Conservation (phyloP, 768 basidiomycete genomes). For the Chalciporus piperatus region DNA sequence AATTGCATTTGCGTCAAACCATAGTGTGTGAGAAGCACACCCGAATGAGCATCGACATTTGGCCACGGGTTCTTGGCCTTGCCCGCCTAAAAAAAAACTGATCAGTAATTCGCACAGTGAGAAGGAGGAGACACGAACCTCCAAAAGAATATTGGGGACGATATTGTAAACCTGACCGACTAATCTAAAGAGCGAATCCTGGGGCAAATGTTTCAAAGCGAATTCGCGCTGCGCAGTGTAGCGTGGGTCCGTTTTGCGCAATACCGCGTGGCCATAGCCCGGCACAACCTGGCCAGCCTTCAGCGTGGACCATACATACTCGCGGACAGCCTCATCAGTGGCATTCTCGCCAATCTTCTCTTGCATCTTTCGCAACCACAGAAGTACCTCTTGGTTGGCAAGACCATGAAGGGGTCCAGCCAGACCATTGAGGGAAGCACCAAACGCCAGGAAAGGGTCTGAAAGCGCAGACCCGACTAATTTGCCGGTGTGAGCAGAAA, state of each 20-base stretch:
- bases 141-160: slow-evolving; percentile 86
- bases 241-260: slow-evolving; percentile 90
- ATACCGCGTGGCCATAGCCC: slow-evolving; percentile 84
- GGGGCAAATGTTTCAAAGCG: slow-evolving; percentile 77
- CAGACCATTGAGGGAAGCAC: slow-evolving; percentile 91
- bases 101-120: background rate
- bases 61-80: slow-evolving; percentile 96
- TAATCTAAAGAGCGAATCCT: slow-evolving; percentile 91
- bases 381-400: slow-evolving; percentile 94
- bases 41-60: slow-evolving; percentile 97
- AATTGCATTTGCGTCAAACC: slow-evolving; percentile 89
- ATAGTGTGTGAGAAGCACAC: slow-evolving; percentile 82
- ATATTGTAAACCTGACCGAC: slow-evolving; percentile 86
- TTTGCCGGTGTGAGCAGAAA: slow-evolving; percentile 93
- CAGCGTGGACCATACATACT: slow-evolving; percentile 94
- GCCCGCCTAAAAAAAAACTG: slow-evolving; percentile 55
- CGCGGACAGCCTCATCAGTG: slow-evolving; percentile 82
- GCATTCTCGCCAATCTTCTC: slow-evolving; percentile 81
- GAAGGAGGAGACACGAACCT: slow-evolving; percentile 41
- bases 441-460: slow-evolving; percentile 95
- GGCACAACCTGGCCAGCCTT: slow-evolving; percentile 94
- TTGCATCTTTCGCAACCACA: slow-evolving; percentile 96
- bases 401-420: slow-evolving; percentile 97
- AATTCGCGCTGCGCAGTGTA: slow-evolving; percentile 91
- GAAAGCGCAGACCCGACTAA: slow-evolving; percentile 94